Percentiles rank a stretch among this genome's conserved stretches.
Evolutionary conservation across 2,329 filamentous ascomycete species (phyloP).

Genomic region (Lachnum nothofagi): DNA sequence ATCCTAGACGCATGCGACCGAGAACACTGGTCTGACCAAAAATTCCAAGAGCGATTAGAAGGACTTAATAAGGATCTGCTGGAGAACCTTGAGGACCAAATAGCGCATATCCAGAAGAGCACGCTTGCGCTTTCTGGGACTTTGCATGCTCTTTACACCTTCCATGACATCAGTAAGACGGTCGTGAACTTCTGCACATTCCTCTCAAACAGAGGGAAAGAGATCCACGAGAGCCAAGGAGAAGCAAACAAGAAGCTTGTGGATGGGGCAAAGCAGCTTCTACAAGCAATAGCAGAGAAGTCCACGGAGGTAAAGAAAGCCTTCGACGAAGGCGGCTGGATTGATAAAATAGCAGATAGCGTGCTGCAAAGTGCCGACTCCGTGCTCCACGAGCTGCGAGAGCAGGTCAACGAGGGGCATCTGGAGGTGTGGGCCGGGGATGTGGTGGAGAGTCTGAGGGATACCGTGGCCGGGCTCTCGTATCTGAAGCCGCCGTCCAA

Average conservation of each 20-base stretch:
- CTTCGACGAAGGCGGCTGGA: slow-evolving; percentile 33
- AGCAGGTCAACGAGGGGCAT: slow-evolving; percentile 27
- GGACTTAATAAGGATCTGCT: slow-evolving; percentile 14
- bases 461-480: slow-evolving; percentile 28
- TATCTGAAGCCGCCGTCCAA: slow-evolving; percentile 17
- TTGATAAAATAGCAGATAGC: slow-evolving; percentile 29
- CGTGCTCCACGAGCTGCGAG: slow-evolving; percentile 19
- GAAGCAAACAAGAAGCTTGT: slow-evolving; percentile 12
- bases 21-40: slow-evolving; percentile 12
- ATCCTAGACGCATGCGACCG: slow-evolving; percentile 16
- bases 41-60: slow-evolving; percentile 17
- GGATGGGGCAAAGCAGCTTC: slow-evolving; percentile 12
- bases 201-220: slow-evolving; percentile 15
- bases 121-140: slow-evolving; percentile 20
- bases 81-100: slow-evolving; percentile 13
- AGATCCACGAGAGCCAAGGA: slow-evolving; percentile 16
- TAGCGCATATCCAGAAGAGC: slow-evolving; percentile 10
- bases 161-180: slow-evolving; percentile 24
- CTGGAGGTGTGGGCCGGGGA: slow-evolving; percentile 32
- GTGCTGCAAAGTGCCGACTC: slow-evolving; percentile 10
- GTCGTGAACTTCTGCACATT: slow-evolving; percentile 20
- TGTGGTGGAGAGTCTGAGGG: slow-evolving; percentile 32
- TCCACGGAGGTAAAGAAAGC: slow-evolving; percentile 24
- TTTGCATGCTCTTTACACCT: slow-evolving; percentile 29
- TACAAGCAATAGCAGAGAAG: slow-evolving; percentile 20